These are phyloP conservation scores for Xylaria arbuscula DNA, from an alignment of 2,329 filamentous ascomycete species.

Conservation along the genomic window DNA sequence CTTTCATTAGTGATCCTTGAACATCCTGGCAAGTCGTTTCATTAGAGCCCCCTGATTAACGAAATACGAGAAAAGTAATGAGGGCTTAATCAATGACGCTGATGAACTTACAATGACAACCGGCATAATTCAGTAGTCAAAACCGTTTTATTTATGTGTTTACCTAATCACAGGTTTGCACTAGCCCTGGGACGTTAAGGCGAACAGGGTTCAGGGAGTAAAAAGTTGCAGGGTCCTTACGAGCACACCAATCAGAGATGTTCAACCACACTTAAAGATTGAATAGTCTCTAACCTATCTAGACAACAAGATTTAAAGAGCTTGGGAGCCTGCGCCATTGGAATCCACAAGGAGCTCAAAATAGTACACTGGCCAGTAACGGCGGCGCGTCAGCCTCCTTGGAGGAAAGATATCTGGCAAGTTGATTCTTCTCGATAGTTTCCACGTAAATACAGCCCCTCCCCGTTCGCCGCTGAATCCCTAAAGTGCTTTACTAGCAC, in stretches of 20 bases:
- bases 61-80: slow-evolving; percentile 4
- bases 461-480: not conserved
- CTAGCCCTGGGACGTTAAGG: slow-evolving; percentile 8
- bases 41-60: slow-evolving; percentile 6
- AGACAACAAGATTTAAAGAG: not conserved
- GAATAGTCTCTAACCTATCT: slow-evolving; percentile 1
- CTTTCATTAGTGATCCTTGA: not conserved
- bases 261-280: not conserved
- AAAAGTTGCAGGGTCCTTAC: slow-evolving; percentile 28
- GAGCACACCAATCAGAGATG: slow-evolving; percentile 26
- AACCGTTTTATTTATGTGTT: not conserved
- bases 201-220: slow-evolving; percentile 7
- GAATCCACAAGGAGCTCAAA: slow-evolving; percentile 3
- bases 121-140: slow-evolving; percentile 2
- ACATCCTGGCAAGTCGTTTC: slow-evolving; percentile 1
- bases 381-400: not conserved
- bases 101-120: not conserved
- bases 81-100: not conserved
- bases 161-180: slow-evolving; percentile 2
- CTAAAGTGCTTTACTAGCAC: not conserved
- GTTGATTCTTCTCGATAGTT: not conserved
- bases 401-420: not conserved
- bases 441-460: not conserved
- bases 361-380: not conserved
- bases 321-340: not conserved